Base-by-base conservation (phyloP, 1,284 basidiomycete genomes). In the Xanthoconium separans region DNA sequence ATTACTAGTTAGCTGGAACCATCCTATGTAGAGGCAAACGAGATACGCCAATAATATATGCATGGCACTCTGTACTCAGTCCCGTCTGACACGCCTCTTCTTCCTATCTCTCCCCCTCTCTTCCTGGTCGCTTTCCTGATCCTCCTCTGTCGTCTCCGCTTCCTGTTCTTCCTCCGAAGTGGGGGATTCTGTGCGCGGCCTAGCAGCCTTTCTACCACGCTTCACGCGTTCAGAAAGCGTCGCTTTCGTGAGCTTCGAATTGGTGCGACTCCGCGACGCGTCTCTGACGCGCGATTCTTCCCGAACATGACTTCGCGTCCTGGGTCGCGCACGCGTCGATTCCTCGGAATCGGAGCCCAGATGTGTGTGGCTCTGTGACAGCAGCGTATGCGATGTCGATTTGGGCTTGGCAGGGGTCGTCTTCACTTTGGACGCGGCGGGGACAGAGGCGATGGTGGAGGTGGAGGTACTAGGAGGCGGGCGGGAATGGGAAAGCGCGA, bases 71-170 rank as follows among this genome's bases (percentile, higher is more conserved):
- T 55, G 39, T 43, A 2, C 6, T 65, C 34, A 56, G 39, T 43
- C 51, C 37, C 48, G 54, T 37, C 46, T 58, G 3, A 71, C 48
- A 8, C 70, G 64, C 41, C 68, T 69, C 54, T 52, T 70, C 66
- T 69, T 69, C 44, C 65, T 58, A 6, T 54, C 58, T 12, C 69
- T 61, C n/a, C 66, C 66, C 22, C 68, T 54, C 36, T 8, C 50
- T 31, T 59, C 63, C 15, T 39, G 43, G 11, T 59, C 59, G 18
- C 67, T 65, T 7, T 55, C 51, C 29, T 29, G 44, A 6, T 49
- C n/a, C 10, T 53, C 48, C 4, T 55, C 50, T 8, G 51, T 52
- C 31, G 50, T 52, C 31, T 55, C 56, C 6, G 40, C 46, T 30
- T 54, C 59, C 3, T 6, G 41, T 39, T 57, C 61, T 22, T 44